Base-by-base conservation (phyloP, 371 early-diverging fungal species). In the Mortierella sp. region DNA sequence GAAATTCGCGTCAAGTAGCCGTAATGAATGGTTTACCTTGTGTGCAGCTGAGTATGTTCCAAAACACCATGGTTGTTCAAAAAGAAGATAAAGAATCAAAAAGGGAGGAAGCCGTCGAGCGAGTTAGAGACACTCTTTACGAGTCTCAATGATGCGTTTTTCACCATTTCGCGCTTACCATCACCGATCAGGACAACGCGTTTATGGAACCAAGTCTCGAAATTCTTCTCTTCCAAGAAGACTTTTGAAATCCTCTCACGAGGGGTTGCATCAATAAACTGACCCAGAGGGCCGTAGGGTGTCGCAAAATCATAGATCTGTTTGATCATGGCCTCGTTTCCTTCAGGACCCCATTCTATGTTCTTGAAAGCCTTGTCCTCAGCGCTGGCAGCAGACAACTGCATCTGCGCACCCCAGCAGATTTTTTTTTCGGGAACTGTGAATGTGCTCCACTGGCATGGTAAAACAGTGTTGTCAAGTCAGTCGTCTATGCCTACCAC, bases 111-210 rank as follows among this genome's bases (percentile, higher is more conserved):
- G 21, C 4, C 19, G 44, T 19, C 8, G 19, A 19, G 19, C 44
- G 21, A 21, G 21, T 24, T 2, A 39, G 19, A 39, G 37, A 26
- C n/a, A n/a, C n/a, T n/a, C n/a, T n/a, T n/a, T n/a, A n/a, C n/a
- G n/a, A n/a, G n/a, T n/a, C n/a, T n/a, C n/a, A n/a, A n/a, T n/a
- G n/a, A n/a, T n/a, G n/a, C n/a, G n/a, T n/a, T n/a, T n/a, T n/a
- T n/a, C n/a, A n/a, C n/a, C 23, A 5, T 24, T 19, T 8, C 32
- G 41, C n/a, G 39, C 56, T 41, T 55, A 63, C 63, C 72, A 43
- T 72, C 72, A 4, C 72, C 72, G 39, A 72, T 65, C 12, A 72
- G 31, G 12, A 72, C 61, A 14, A 50, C 56, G 6, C 72, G 50
- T 0, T 41, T 39, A 47, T 54, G 48, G 30, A 44, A 14, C 71